These are phyloP conservation scores for Monosporascus sp. DNA, from an alignment of 2,329 filamentous ascomycete genomes.

Conservation along the genomic window DNA sequence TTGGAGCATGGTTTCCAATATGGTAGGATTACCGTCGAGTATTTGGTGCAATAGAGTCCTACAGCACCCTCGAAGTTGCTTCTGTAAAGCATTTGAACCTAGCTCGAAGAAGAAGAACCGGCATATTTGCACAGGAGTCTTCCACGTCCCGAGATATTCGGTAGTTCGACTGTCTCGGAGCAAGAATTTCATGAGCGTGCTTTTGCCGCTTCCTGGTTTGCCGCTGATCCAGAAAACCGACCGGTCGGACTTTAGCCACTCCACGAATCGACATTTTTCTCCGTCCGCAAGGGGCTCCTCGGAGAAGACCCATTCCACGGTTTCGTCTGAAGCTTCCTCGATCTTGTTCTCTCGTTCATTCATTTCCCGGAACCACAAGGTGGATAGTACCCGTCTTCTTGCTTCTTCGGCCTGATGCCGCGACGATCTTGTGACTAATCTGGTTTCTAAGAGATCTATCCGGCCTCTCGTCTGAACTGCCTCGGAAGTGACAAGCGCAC, in stretches of 20 bases:
- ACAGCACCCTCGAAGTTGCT: conserved; percentile 4
- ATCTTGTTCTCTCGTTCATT: conserved; percentile 8
- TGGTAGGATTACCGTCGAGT: neutral
- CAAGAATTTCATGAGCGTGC: conserved; percentile 10
- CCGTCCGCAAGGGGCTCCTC: neutral
- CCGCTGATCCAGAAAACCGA: conserved; percentile 14
- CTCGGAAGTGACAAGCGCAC: conserved; percentile 2
- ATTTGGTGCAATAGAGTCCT: conserved; percentile 7
- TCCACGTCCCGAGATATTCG: neutral
- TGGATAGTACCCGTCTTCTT: conserved; percentile 1
- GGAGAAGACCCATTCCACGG: conserved; percentile 1
- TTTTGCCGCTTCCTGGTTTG: conserved; percentile 14
- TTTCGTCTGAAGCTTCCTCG: conserved; percentile 3
- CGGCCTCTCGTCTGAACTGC: neutral
- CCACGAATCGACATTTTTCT: neutral
- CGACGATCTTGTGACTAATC: neutral
- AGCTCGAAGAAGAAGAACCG: conserved; percentile 9
- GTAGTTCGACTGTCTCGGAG: conserved; percentile 1
- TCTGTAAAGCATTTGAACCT: conserved; percentile 2
- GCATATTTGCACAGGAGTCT: conserved; percentile 1
- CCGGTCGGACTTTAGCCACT: conserved; percentile 8
- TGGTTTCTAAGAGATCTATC: neutral
- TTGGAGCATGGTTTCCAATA: conserved; percentile 1
- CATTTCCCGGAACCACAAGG: conserved; percentile 7
- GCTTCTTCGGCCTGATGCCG: neutral